Evolutionary conservation across 75 land plant species (phyloP).

Genomic region (Adiantum capillusveneris): DNA sequence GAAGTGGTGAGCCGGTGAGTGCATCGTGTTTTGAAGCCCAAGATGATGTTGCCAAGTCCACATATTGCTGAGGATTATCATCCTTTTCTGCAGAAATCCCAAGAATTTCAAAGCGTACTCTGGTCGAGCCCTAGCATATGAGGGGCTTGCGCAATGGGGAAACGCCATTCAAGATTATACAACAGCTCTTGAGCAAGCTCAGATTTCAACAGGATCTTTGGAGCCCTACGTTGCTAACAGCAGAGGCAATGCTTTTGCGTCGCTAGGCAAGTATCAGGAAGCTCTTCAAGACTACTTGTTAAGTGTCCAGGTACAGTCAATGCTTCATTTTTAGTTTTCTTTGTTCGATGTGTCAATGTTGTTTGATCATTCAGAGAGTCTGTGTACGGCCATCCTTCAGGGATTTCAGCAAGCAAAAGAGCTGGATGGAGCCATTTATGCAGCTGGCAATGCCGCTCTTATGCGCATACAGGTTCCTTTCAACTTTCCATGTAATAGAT

Average conservation of each 20-base stretch:
- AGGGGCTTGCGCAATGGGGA: constrained; percentile 8
- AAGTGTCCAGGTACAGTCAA: constrained; percentile 2
- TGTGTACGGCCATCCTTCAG: no score
- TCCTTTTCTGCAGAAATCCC: not conserved
- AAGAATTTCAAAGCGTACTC: constrained; percentile 6
- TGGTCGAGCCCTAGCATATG: constrained; percentile 7
- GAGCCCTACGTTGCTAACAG: constrained; percentile 12
- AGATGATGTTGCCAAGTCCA: not conserved
- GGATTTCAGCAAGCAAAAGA: constrained; percentile 12
- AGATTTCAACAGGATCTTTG: constrained; percentile 1
- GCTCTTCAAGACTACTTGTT: constrained; percentile 9
- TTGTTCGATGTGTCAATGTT: not conserved
- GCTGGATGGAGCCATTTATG: constrained; percentile 12
- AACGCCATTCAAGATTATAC: constrained; percentile 5
- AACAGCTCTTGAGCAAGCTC: constrained; percentile 3
- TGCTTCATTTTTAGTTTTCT: no score
- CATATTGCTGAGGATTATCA: not conserved
- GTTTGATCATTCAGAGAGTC: no score
- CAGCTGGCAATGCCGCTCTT: constrained; percentile 8
- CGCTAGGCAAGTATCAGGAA: constrained; percentile 3
- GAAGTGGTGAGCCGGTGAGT: constrained; percentile 5
- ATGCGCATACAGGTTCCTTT: constrained; percentile 11
- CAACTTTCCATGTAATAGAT: not conserved
- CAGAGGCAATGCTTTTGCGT: constrained; percentile 11
- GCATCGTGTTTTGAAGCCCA: not conserved